Conservation (phyloP, 306 rosid species). For the Begonia loranthoides region DNA sequence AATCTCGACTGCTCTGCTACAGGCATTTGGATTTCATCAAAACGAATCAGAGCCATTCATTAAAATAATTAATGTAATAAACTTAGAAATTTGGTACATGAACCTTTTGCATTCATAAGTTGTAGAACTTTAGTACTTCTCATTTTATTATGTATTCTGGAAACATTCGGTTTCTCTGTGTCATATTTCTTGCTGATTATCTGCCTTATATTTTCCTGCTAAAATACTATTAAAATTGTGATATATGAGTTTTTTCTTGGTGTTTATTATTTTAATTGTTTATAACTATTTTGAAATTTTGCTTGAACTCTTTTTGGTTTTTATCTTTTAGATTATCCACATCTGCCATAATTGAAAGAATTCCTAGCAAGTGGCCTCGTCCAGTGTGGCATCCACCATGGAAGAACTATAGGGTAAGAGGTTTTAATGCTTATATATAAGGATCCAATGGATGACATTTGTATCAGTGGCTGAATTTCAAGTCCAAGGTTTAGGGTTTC, state of each 20-base stretch:
- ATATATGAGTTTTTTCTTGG: too few relatives aligned
- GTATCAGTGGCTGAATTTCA: not conserved
- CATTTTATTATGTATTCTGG: too few relatives aligned
- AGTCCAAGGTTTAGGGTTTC: not conserved
- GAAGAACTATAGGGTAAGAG: slow-evolving; percentile 82
- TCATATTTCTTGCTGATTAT: too few relatives aligned
- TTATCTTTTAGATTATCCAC: slow-evolving; percentile 54
- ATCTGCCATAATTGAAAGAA: slow-evolving; percentile 91
- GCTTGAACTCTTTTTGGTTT: slow-evolving; percentile 12
- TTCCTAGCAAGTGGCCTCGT: slow-evolving; percentile 98
- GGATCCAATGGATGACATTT: not conserved
- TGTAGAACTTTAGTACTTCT: too few relatives aligned
- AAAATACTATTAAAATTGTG: too few relatives aligned
- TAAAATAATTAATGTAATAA: too few relatives aligned
- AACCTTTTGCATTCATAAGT: too few relatives aligned
- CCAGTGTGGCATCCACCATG: slow-evolving; percentile 97
- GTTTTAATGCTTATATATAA: not conserved
- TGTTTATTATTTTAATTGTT: not conserved
- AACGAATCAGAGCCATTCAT: too few relatives aligned
- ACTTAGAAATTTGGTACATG: too few relatives aligned
- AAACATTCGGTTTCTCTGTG: too few relatives aligned
- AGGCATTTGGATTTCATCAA: too few relatives aligned
- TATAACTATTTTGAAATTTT: slow-evolving; percentile 6
- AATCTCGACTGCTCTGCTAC: not conserved
- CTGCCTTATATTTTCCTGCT: too few relatives aligned